Evolutionary conservation across 192 early-diverging fungal species (phyloP), one percentile per base, ranked within the genome.

Genomic region (Pilobolus umbonatus): DNA sequence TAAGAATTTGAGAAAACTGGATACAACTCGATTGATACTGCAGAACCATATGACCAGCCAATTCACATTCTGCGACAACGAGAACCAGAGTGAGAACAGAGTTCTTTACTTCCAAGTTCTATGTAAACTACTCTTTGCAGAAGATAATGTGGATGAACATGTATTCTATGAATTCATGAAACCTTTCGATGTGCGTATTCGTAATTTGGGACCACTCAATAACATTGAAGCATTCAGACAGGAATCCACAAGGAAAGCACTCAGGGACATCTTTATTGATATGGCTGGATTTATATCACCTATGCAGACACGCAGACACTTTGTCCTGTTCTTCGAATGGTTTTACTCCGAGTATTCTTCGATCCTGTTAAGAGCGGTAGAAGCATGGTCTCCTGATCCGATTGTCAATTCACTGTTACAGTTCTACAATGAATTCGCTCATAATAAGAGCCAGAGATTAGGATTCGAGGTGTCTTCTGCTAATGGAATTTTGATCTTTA

Each of bases 401-500:
- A 81, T 92, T 25, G 79, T 85, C 30, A 87, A 87, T 29, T 71
- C 85, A 0, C 77, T 88, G 31, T 76, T 96, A 46, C 88, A 85
- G 62, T 88, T 94, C 57, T 76, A 83, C 58, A 54, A 79, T 14
- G 92, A 94, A 76, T 86, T 96, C 79, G 85, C 85, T 26, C 79
- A 83, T 50, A 96, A 94, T 72, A 78, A 81, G 62, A 81, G 74
- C 65, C 81, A 88, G 65, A 81, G 93, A 31, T 72, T 94, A 38
- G 79, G 75, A 36, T 94, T 94, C 79, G 93, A 94, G 28, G 78
- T 88, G 29, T 82, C 88, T 11, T 90, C 89, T 12, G 78, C 91
- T 6, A 91, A 92, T 55, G 93, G 93, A 14, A 90, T 96, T 25
- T 75, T 96, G 28, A 71, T 96, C 19, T 96, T 96, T 75, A 81